Base-by-base conservation (phyloP, 2,329 filamentous ascomycete genomes). In the Talaromyces rugulosus region DNA sequence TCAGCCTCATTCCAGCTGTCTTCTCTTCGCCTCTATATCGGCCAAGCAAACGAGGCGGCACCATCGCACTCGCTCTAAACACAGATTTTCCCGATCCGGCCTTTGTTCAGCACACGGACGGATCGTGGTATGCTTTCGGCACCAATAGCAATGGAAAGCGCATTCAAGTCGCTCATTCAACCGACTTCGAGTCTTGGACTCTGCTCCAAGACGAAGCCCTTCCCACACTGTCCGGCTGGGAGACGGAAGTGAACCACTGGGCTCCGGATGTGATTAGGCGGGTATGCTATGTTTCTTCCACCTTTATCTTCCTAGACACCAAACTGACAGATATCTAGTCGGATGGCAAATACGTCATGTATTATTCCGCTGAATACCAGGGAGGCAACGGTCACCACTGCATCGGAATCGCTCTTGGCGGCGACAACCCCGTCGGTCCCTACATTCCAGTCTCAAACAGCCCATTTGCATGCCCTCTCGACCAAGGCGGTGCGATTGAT, bases 401-500 rank as follows among this genome's bases (percentile, higher is more conserved):
- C 74, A 75, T 89, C 62, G 86, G 86, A 52, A 79, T 79, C 3
- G 86, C 85, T 2, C 77, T 81, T 3, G 79, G 85, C 0, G 71
- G 69, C 14, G 72, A 81, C 40, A 67, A 75, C 18, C 69, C 72
- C 6, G 60, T 65, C 1, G 86, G 86, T 0, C 86, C 86, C 0
- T 89, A 85, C 67, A 70, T 68, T 14, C 78, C 85, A 6, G 28
- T 47, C 23, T 72, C 77, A 7, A 67, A 74, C 2, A 67, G 73
- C 8, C 82, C 85, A 0, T 76, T 87, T 36, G 80, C 80, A 18
- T 89, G 87, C 66, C 80, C 81, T 0, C 68, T 80, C 0, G 75
- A 76, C 58, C 69, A 78, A 58, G 86, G 87, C 23, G 87, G 87
- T 36, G 82, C 85, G 18, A 89, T 89, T 67, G 87, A 90, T 67